Evolutionary conservation across 345 rosid genomes (phyloP).

Genomic region (Turritis glabra): DNA sequence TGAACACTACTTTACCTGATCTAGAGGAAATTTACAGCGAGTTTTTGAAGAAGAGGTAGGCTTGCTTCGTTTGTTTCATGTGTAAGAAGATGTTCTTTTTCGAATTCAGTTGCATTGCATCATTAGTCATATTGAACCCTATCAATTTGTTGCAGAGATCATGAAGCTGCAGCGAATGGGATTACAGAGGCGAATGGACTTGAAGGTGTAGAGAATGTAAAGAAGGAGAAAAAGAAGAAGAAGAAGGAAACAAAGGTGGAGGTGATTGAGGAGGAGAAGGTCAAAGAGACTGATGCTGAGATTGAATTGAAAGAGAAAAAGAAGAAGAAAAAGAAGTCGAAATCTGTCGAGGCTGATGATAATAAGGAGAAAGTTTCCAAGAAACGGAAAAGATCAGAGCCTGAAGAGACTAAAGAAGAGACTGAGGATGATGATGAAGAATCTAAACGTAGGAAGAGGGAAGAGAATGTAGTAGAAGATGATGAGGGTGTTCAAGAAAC

Average conservation of each 20-base stretch:
- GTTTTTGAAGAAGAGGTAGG: slow-evolving; percentile 54
- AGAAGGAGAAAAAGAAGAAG: slow-evolving; percentile 48
- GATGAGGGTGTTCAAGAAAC: slow-evolving; percentile 31
- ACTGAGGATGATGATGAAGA: slow-evolving; percentile 45
- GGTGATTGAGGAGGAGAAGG: slow-evolving; percentile 33
- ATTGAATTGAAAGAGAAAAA: slow-evolving; percentile 36
- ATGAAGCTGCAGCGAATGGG: not conserved
- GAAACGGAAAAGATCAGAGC: slow-evolving; percentile 71
- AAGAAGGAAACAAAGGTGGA: slow-evolving; percentile 47
- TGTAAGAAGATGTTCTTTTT: not conserved
- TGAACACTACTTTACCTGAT: slow-evolving; percentile 41
- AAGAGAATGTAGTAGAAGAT: slow-evolving; percentile 38
- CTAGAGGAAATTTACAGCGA: slow-evolving; percentile 60
- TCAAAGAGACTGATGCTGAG: slow-evolving; percentile 34
- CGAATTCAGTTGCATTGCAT: not conserved
- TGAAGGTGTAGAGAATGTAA: slow-evolving; percentile 29
- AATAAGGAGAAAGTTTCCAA: slow-evolving; percentile 47
- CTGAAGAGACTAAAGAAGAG: slow-evolving; percentile 47
- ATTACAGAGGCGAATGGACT: not conserved
- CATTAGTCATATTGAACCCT: not conserved
- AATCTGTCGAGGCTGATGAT: slow-evolving; percentile 36
- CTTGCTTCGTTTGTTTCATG: not conserved
- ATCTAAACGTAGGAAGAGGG: slow-evolving; percentile 58
- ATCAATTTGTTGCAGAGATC: slow-evolving; percentile 10
- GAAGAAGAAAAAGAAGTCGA: slow-evolving; percentile 51